A percentile compares a stretch with the other conserved stretches of the same genome.
phyloP scores from a whole-genome alignment of 257 asterid genomes.

The Fraxinus pennsylvanica region DNA sequence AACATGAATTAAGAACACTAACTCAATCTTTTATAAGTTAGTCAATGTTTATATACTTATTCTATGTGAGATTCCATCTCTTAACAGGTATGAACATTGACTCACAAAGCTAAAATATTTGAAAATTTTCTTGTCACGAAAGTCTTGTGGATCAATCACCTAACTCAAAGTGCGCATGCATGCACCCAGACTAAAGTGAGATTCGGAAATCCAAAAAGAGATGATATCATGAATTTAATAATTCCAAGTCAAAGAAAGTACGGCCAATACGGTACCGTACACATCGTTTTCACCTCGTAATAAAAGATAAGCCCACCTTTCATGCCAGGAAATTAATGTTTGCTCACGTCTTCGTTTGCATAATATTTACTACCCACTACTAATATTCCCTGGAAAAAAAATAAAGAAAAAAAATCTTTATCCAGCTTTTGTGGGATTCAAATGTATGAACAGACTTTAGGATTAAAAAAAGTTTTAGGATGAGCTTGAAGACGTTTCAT shows the following conservation, averaged over 20 bases:
- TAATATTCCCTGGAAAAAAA: neutral
- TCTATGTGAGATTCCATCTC: too few species aligned
- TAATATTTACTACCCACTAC: neutral
- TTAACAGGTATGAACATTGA: too few species aligned
- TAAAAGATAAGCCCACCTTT: neutral
- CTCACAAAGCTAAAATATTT: too few species aligned
- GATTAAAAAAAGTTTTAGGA: neutral
- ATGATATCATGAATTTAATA: neutral
- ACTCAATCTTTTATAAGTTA: too few species aligned
- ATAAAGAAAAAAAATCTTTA: too few species aligned
- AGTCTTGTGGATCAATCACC: neutral
- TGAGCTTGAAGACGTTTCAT: neutral
- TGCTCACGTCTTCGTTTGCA: neutral
- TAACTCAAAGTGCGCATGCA: neutral
- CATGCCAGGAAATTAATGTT: neutral
- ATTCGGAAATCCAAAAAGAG: neutral
- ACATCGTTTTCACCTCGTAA: neutral
- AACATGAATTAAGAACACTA: too few species aligned
- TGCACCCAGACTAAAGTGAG: neutral
- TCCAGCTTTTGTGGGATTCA: too few species aligned
- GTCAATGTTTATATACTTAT: too few species aligned
- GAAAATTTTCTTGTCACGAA: neutral
- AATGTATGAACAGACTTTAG: neutral
- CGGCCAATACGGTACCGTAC: neutral
- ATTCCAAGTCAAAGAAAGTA: neutral